Base-by-base conservation (phyloP, 2,329 filamentous ascomycete genomes). In the Phaeophleospora eucalypticola region DNA sequence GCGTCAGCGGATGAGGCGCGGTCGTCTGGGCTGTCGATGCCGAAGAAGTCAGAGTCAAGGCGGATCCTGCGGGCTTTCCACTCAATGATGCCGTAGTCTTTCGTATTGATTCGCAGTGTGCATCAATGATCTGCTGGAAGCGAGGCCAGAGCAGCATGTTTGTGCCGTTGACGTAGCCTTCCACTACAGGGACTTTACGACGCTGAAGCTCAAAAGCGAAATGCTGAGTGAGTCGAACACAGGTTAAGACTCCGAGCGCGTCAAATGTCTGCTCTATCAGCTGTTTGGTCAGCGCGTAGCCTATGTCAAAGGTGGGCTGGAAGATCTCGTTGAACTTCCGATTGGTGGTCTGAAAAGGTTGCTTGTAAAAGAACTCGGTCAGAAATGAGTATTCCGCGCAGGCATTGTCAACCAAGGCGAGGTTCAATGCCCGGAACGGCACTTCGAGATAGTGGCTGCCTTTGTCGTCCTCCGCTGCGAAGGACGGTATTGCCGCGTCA, bases 91-190 rank as follows among this genome's bases (percentile, higher is more conserved):
- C 66, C 2, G 76, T 74, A 37, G 75, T 69, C 49, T 76, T 78
- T 42, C 85, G 86, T 29, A 98, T 78, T 1, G 88, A 94, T 44
- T 95, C 89, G 70, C 87, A 89, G 65, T 98, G 93, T 45, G 84
- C 79, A 65, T 95, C 90, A 82, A 98, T 95, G 58, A 95, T 83
- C 46, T 88, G 81, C 68, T 98, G 94, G 60, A 98, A 87, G 19
- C 91, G 84, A 6, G 93, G 93, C 93, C 93, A 98, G 4, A 98
- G 80, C 2, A 93, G 80, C 89, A 98, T 98, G 62, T 86, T 90
- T 4, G 89, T 95, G 37, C 83, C 90, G 65, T 98, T 98, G 64
- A 96, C 84, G 65, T 98, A 98, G 33, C 82, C 79, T 63, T 98
- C 93, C 2, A 88, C 83, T 4, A 89, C 84, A 0, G 93, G 93